phyloP scores from a whole-genome alignment of 495 filamentous ascomycete genomes.

The Penicillium roqueforti region DNA sequence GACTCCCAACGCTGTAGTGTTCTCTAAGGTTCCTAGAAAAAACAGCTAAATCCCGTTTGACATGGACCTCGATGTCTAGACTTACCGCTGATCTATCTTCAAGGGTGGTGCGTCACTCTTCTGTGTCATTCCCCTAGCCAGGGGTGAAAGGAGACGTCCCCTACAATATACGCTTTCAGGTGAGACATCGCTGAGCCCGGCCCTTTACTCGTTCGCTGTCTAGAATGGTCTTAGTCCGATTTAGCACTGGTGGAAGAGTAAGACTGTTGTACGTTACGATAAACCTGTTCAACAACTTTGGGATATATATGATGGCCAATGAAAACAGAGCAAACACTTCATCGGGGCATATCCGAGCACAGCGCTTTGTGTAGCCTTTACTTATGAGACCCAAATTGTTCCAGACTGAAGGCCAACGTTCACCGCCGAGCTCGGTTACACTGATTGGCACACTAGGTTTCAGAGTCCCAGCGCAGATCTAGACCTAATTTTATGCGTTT shows the following conservation, averaged over 20 bases:
- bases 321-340: background rate
- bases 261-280: background rate
- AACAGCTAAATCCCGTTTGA: background rate
- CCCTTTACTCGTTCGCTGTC: background rate
- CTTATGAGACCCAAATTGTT: background rate
- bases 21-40: background rate
- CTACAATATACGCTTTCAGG: background rate
- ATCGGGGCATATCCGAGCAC: background rate
- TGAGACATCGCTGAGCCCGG: background rate
- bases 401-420: background rate
- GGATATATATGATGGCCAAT: background rate
- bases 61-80: background rate
- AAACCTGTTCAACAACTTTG: background rate
- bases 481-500: background rate
- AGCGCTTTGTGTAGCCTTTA: background rate
- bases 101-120: background rate
- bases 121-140: background rate
- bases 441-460: background rate
- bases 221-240: background rate
- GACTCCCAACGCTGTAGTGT: background rate
- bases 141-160: background rate
- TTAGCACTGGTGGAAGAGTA: background rate
- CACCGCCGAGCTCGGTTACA: background rate
- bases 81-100: background rate
- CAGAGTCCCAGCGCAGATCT: background rate